Conservation (phyloP, 352 stramenopile genomes). For the Thraustotheca clavata region DNA sequence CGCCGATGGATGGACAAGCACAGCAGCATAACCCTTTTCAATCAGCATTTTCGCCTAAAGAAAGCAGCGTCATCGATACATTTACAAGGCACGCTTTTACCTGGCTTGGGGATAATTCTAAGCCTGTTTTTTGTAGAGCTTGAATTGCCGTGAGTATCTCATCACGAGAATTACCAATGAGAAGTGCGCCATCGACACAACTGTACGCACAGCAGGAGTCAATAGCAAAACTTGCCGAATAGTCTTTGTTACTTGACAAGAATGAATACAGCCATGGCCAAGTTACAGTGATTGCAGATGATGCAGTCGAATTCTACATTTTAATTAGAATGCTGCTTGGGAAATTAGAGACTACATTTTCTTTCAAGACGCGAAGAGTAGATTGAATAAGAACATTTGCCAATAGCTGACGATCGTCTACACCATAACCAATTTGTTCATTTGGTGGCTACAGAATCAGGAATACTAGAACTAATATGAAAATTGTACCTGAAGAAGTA, state of each 20-base stretch:
- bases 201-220: conserved; percentile 58
- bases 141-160: conserved; percentile 38
- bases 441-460: not conserved
- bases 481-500: conserved; percentile 26
- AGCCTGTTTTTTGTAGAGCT: conserved; percentile 40
- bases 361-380: not conserved
- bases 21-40: conserved; percentile 30
- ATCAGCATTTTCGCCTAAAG: conserved; percentile 31
- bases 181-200: conserved; percentile 58
- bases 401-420: not conserved
- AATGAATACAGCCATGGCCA: not conserved
- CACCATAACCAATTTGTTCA: too few species aligned
- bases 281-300: not conserved
- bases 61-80: not conserved
- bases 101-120: conserved; percentile 17
- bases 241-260: conserved; percentile 48
- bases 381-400: not conserved
- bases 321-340: not conserved
- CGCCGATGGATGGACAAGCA: conserved; percentile 32
- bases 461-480: not conserved
- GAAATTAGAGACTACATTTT: not conserved
- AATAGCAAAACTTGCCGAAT: conserved; percentile 48
- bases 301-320: not conserved
- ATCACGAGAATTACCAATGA: conserved; percentile 40
- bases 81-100: not conserved